Evolutionary conservation across 2,329 filamentous ascomycete genomes (phyloP).

Genomic region (Verticillium klebahnii): DNA sequence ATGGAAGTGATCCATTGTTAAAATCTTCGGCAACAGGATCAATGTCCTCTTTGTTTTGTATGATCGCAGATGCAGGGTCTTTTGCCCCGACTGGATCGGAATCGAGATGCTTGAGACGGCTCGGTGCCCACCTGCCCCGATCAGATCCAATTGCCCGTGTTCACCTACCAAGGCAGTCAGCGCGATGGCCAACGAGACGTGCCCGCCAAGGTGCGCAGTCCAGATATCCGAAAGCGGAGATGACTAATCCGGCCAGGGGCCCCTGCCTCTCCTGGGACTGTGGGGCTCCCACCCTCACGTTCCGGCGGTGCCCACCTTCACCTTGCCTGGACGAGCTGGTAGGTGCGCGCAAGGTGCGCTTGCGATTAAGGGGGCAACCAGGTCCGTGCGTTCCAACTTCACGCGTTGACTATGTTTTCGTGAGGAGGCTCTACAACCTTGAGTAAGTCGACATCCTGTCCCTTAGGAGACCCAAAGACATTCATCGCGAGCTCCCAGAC

Average conservation of each 20-base stretch:
- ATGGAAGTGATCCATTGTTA: too few species aligned
- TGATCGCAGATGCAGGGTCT: not conserved
- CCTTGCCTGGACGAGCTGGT: not conserved
- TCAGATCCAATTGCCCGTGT: not conserved
- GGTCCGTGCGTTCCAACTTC: conserved; percentile 31
- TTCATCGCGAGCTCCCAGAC: conserved; percentile 4
- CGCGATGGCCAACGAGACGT: not conserved
- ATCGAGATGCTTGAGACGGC: not conserved
- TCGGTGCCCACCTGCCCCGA: not conserved
- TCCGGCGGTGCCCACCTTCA: not conserved
- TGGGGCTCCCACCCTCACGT: not conserved
- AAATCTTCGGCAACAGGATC: too few species aligned
- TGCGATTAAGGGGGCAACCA: conserved; percentile 8
- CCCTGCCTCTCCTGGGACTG: not conserved
- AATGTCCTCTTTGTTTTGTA: too few species aligned
- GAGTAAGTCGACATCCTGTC: conserved; percentile 28
- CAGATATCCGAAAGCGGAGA: not conserved
- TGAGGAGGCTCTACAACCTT: conserved; percentile 15
- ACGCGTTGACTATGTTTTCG: conserved; percentile 37
- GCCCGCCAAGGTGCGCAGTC: not conserved
- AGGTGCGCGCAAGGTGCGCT: conserved; percentile 3
- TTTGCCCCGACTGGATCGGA: not conserved
- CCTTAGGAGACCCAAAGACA: conserved; percentile 14
- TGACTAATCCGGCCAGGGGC: not conserved
- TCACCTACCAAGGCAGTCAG: too few species aligned